Conservation (phyloP, 164 flowering plant species). For the Vitis amurensis region DNA sequence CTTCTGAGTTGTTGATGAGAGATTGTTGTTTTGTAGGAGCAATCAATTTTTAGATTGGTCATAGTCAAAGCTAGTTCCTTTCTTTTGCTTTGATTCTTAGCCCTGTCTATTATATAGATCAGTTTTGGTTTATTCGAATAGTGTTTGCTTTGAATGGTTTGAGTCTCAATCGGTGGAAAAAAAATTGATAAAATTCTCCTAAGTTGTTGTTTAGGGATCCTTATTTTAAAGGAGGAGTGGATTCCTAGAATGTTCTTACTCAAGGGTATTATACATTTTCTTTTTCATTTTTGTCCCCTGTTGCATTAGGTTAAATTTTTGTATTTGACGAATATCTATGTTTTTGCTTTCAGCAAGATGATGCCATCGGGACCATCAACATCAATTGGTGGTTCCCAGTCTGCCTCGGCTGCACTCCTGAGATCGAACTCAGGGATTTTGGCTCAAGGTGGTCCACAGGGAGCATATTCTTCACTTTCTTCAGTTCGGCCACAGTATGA, state of each 20-base stretch:
- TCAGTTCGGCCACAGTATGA: constrained; percentile 66
- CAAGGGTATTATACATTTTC: too few species aligned
- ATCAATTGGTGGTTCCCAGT: constrained; percentile 53
- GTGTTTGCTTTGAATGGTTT: constrained; percentile 12
- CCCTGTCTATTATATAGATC: not conserved
- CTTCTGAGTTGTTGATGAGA: constrained; percentile 17
- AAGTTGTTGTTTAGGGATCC: constrained; percentile 12
- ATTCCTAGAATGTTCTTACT: too few species aligned
- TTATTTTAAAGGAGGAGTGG: constrained; percentile 1
- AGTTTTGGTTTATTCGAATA: not conserved
- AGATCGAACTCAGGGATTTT: constrained; percentile 59
- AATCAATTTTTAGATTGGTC: constrained; percentile 34
- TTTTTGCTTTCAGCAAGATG: constrained; percentile 27
- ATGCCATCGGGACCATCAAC: constrained; percentile 62
- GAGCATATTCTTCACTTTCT: constrained; percentile 52
- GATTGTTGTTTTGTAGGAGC: not conserved
- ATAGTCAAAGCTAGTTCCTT: constrained; percentile 19
- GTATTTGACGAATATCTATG: too few species aligned
- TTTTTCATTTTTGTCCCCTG: too few species aligned
- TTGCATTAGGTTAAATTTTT: too few species aligned
- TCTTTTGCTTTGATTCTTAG: constrained; percentile 13
- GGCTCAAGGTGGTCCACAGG: constrained; percentile 65
- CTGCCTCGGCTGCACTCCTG: constrained; percentile 48
- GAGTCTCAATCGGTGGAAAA: constrained; percentile 11
- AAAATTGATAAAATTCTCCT: not conserved